Percentiles rank a stretch among this genome's conserved stretches.
Evolutionary conservation across 805 yeast species (phyloP).

Genomic region (Saitoella complicata): DNA sequence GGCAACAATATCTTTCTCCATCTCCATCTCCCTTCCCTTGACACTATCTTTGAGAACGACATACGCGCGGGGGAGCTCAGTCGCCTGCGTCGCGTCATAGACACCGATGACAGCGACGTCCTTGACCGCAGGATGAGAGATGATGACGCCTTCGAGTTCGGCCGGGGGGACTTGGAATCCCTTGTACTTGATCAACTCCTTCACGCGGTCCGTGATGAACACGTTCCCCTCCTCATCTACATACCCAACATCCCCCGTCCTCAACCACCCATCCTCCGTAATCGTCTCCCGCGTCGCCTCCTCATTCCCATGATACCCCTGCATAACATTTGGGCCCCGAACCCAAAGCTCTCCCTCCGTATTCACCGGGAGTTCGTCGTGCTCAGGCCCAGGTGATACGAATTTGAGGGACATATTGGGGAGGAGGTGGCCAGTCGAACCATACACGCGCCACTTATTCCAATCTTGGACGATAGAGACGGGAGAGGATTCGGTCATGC

Average conservation of each 20-base stretch:
- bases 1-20: constrained; percentile 12
- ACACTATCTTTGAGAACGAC: constrained; percentile 16
- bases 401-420: constrained; percentile 37
- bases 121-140: constrained; percentile 57
- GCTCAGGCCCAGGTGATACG: constrained; percentile 20
- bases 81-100: constrained; percentile 54
- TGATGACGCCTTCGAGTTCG: constrained; percentile 56
- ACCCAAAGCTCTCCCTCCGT: constrained; percentile 38
- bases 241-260: constrained; percentile 40
- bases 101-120: constrained; percentile 85
- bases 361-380: constrained; percentile 34
- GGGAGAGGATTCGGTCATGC: constrained; percentile 64
- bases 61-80: constrained; percentile 36
- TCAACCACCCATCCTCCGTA: constrained; percentile 37
- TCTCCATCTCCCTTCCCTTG: constrained; percentile 15
- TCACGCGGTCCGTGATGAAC: constrained; percentile 42
- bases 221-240: constrained; percentile 24
- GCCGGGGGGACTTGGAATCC: constrained; percentile 93
- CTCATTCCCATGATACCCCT: constrained; percentile 33
- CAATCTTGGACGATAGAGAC: constrained; percentile 26
- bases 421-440: constrained; percentile 29
- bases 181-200: constrained; percentile 46
- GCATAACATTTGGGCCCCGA: constrained; percentile 41
- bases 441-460: constrained; percentile 16
- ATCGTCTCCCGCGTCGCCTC: constrained; percentile 32